phyloP scores from a whole-genome alignment of 192 early-diverging fungal genomes.

The Entomortierella beljakovae region DNA sequence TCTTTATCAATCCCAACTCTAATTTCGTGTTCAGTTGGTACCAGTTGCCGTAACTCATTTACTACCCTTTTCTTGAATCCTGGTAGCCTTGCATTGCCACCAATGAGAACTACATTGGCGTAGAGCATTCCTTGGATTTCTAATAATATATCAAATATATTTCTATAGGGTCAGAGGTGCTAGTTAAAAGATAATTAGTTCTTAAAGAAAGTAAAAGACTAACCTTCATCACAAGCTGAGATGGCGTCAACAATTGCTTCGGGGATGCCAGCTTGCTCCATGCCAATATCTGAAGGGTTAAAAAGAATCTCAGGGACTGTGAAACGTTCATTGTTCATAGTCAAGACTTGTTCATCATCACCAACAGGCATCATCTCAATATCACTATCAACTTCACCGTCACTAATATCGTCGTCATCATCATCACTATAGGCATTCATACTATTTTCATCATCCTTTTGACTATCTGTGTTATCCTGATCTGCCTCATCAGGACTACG shows the following conservation, averaged over 20 bases:
- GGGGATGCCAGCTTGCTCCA: constrained; percentile 74
- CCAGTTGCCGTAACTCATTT: constrained; percentile 66
- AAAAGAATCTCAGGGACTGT: constrained; percentile 82
- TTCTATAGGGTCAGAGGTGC: no score
- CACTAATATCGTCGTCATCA: neutral
- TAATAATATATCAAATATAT: constrained; percentile 18
- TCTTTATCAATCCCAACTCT: constrained; percentile 64
- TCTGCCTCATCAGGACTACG: no score
- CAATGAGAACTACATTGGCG: constrained; percentile 73
- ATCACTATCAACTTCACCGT: constrained; percentile 16
- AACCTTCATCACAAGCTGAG: constrained; percentile 63
- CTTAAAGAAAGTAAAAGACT: neutral
- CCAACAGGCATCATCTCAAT: constrained; percentile 11
- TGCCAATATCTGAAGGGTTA: constrained; percentile 80
- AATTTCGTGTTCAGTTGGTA: constrained; percentile 67
- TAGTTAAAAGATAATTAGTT: neutral
- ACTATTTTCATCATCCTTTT: neutral
- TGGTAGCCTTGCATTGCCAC: constrained; percentile 74
- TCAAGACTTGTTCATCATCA: constrained; percentile 66
- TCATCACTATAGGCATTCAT: neutral
- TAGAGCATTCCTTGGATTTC: constrained; percentile 72
- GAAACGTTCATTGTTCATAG: constrained; percentile 81
- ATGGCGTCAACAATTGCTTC: constrained; percentile 72
- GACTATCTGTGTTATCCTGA: constrained; percentile 6
- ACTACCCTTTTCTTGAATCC: constrained; percentile 70